Percentiles rank a stretch among this genome's conserved stretches.
These are phyloP conservation scores for Cyclocybe cylindracea DNA, from an alignment of 768 basidiomycete genomes.

Conservation along the genomic window DNA sequence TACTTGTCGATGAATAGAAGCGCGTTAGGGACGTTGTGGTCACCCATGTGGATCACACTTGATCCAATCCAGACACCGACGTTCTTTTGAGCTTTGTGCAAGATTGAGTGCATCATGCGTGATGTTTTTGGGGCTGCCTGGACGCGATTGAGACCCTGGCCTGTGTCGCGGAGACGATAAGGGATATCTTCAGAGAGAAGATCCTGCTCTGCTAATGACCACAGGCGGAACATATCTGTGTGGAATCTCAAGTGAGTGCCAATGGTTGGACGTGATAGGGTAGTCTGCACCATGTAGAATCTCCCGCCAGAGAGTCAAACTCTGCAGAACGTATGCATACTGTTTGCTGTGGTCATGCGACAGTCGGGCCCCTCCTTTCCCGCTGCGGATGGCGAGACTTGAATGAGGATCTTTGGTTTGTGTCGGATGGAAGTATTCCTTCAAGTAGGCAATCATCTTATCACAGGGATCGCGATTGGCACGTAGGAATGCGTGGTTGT, in stretches of 20 bases:
- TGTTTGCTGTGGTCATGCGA: constrained; percentile 86
- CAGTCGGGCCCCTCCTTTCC: constrained; percentile 76
- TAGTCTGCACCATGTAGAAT: constrained; percentile 69
- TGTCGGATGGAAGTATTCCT: constrained; percentile 76
- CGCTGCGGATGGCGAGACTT: constrained; percentile 80
- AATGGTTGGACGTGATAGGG: not conserved
- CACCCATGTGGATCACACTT: constrained; percentile 88
- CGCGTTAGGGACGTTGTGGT: constrained; percentile 83
- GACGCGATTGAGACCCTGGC: constrained; percentile 89
- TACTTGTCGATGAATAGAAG: constrained; percentile 93
- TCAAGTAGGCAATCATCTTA: constrained; percentile 75
- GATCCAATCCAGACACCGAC: constrained; percentile 86
- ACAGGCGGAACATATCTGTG: constrained; percentile 85
- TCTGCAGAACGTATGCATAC: constrained; percentile 84
- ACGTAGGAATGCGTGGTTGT: constrained; percentile 87
- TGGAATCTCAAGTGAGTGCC: not conserved
- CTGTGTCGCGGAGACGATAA: constrained; percentile 85
- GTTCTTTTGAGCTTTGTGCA: constrained; percentile 79
- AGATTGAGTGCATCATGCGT: constrained; percentile 87
- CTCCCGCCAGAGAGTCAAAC: constrained; percentile 84
- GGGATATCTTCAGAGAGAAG: constrained; percentile 71
- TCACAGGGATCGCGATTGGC: constrained; percentile 89
- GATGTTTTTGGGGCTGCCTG: constrained; percentile 86
- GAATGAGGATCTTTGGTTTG: constrained; percentile 62
- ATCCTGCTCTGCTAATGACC: constrained; percentile 81